These are phyloP conservation scores for Fusarium sacchari DNA, from an alignment of 2,329 filamentous ascomycete genomes.

Conservation along the genomic window DNA sequence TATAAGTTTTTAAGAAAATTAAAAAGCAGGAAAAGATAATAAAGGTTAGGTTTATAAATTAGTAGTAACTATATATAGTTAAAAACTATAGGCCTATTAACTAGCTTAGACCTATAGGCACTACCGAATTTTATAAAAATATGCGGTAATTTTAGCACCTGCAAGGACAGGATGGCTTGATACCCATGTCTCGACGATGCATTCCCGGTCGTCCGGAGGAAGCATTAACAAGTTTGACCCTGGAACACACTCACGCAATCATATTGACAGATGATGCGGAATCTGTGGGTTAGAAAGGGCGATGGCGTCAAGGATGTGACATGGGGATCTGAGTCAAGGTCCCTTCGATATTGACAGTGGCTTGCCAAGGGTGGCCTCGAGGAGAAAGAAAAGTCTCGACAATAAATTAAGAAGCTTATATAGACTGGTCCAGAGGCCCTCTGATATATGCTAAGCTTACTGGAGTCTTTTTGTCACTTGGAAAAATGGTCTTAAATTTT, in stretches of 20 bases:
- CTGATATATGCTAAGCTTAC: neutral
- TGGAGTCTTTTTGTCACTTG: neutral
- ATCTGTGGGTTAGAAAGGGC: neutral
- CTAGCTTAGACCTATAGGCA: too few relatives aligned
- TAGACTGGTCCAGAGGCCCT: neutral
- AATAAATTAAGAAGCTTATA: neutral
- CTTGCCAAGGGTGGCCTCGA: neutral
- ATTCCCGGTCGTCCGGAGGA: slow-evolving; percentile 16
- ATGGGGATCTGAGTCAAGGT: neutral
- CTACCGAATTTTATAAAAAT: too few relatives aligned
- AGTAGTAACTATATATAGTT: too few relatives aligned
- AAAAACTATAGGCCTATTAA: too few relatives aligned
- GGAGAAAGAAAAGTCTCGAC: neutral
- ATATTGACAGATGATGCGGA: neutral
- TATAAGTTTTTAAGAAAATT: too few relatives aligned
- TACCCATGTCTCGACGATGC: neutral
- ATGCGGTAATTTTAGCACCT: neutral
- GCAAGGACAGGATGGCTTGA: neutral
- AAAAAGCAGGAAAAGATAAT: too few relatives aligned
- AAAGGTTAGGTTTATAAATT: too few relatives aligned
- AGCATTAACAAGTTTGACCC: neutral
- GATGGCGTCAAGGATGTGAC: neutral
- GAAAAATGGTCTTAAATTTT: neutral
- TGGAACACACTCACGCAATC: neutral
- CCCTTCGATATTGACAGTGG: neutral